These are phyloP conservation scores for Microdochium trichocladiopsis DNA, from an alignment of 2,329 filamentous ascomycete genomes.

Conservation along the genomic window DNA sequence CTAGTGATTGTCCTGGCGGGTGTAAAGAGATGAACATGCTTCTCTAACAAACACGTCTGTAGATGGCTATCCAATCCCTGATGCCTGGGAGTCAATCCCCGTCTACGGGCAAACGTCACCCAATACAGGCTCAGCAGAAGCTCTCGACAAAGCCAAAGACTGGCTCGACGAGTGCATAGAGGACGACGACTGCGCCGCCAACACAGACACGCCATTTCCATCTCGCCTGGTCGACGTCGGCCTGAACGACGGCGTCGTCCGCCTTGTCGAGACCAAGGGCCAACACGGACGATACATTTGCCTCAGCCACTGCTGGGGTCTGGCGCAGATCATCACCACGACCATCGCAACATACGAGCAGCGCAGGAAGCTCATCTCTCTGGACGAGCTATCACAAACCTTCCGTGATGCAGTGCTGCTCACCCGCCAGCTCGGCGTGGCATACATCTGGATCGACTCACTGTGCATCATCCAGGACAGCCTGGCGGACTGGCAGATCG, in stretches of 20 bases:
- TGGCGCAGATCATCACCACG: constrained; percentile 6
- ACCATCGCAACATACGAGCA: constrained; percentile 2
- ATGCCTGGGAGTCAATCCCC: constrained; percentile 2
- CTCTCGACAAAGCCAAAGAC: background rate
- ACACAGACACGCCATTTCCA: background rate
- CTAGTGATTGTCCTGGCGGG: too few species aligned
- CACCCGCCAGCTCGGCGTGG: constrained; percentile 3
- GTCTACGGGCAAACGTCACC: background rate
- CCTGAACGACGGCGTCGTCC: background rate
- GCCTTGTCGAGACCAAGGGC: constrained; percentile 3
- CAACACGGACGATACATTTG: constrained; percentile 3
- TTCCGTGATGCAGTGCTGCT: constrained; percentile 5
- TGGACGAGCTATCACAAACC: constrained; percentile 6
- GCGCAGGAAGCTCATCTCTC: constrained; percentile 2
- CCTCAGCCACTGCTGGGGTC: constrained; percentile 9
- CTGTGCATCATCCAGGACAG: constrained; percentile 10
- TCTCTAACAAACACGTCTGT: background rate
- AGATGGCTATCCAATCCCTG: constrained; percentile 1
- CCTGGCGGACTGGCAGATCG: constrained; percentile 5
- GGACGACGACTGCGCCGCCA: background rate
- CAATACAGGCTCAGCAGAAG: background rate
- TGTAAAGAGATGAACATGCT: too few species aligned
- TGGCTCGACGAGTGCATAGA: background rate
- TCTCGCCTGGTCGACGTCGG: constrained; percentile 2
- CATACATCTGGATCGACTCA: constrained; percentile 7